These are phyloP conservation scores for Bipolaris sorokiniana DNA, from an alignment of 2,329 filamentous ascomycete species.

Conservation along the genomic window DNA sequence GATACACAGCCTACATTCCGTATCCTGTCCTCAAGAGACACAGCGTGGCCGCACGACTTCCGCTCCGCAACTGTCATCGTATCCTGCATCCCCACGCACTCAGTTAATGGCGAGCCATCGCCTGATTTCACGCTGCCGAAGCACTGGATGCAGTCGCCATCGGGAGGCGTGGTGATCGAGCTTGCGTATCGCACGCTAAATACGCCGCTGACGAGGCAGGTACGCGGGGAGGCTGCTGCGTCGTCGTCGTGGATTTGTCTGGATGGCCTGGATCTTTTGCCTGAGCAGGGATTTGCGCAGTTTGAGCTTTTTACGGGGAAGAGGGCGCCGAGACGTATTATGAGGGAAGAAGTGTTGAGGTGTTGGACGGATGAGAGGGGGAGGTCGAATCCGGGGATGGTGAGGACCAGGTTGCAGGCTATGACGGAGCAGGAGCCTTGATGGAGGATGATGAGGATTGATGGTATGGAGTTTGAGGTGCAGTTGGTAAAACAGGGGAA, in stretches of 20 bases:
- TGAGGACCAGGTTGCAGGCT: constrained; percentile 36
- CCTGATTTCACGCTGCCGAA: constrained; percentile 72
- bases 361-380: constrained; percentile 41
- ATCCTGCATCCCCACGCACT: constrained; percentile 75
- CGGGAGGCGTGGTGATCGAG: constrained; percentile 78
- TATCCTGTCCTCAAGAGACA: constrained; percentile 63
- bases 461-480: not conserved
- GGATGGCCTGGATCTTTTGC: constrained; percentile 75
- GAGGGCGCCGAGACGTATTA: constrained; percentile 71
- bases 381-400: constrained; percentile 31
- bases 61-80: constrained; percentile 74
- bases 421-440: constrained; percentile 41
- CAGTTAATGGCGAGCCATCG: constrained; percentile 65
- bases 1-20: constrained; percentile 56
- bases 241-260: constrained; percentile 73
- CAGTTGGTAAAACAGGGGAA: too few species aligned
- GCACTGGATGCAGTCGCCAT: constrained; percentile 73
- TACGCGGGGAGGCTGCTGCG: constrained; percentile 59
- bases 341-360: constrained; percentile 67
- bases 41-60: constrained; percentile 68
- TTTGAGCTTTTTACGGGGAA: constrained; percentile 81
- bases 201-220: constrained; percentile 72
- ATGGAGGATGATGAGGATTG: constrained; percentile 3
- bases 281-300: constrained; percentile 79
- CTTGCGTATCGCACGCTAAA: constrained; percentile 73